Percentiles rank a stretch among this genome's conserved stretches.
Conservation (phyloP, 169 alveolate genomes). For the Babesia ovata region DNA sequence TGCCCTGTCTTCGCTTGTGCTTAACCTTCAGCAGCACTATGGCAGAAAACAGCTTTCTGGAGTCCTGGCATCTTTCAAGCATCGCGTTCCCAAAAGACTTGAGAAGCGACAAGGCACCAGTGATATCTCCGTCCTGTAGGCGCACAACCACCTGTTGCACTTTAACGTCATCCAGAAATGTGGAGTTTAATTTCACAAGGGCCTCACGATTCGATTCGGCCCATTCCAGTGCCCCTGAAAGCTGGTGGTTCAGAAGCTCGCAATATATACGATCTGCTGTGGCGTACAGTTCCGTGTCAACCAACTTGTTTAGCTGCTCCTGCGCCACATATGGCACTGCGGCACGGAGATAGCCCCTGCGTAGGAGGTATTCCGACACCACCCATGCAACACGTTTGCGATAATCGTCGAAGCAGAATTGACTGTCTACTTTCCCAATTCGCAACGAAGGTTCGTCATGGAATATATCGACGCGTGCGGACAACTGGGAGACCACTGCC, state of each 20-base stretch:
- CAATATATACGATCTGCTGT: conserved; percentile 11
- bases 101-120: conserved; percentile 13
- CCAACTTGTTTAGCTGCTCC: conserved; percentile 35
- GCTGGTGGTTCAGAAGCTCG: conserved; percentile 28
- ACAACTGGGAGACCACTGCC: conserved; percentile 1
- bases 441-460: conserved; percentile 24
- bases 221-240: conserved; percentile 54
- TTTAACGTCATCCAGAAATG: conserved; percentile 29
- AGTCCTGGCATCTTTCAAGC: conserved; percentile 43
- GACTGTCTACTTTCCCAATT: conserved; percentile 2
- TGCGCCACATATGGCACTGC: conserved; percentile 10
- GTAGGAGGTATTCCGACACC: conserved; percentile 49
- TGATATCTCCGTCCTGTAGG: conserved; percentile 14
- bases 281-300: conserved; percentile 27
- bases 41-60: conserved; percentile 54
- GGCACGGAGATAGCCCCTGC: conserved; percentile 36
- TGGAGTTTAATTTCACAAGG: conserved; percentile 19
- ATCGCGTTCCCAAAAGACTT: conserved; percentile 15
- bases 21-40: conserved; percentile 12
- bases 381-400: conserved; percentile 66
- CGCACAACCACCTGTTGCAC: conserved; percentile 42
- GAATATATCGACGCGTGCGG: conserved; percentile 29
- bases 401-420: conserved; percentile 43
- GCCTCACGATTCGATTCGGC: conserved; percentile 34
- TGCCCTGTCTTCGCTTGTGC: not conserved